Conservation (phyloP, 2,329 filamentous ascomycete species). For the Lachnellula subtilissima region DNA sequence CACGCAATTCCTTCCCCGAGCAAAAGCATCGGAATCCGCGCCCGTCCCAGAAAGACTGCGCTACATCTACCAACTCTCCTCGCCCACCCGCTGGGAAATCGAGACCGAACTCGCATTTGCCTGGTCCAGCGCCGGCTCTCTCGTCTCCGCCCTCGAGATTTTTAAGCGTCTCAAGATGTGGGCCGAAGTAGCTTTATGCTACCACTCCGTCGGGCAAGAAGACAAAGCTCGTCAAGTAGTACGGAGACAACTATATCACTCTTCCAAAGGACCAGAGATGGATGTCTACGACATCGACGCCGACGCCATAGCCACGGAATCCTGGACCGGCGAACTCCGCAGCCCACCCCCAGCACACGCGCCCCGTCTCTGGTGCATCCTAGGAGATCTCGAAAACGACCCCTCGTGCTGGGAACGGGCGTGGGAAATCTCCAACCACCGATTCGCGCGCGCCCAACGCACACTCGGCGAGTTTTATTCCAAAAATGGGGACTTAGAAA, state of each 20-base stretch:
- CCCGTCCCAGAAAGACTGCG: conserved; percentile 69
- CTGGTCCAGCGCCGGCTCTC: conserved; percentile 85
- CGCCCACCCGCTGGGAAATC: conserved; percentile 87
- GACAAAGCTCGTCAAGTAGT: conserved; percentile 76
- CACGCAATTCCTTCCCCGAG: conserved; percentile 75
- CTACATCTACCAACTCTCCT: conserved; percentile 78
- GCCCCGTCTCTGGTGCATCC: conserved; percentile 83
- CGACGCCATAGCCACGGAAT: conserved; percentile 52
- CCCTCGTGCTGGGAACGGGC: conserved; percentile 74
- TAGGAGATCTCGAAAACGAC: conserved; percentile 81
- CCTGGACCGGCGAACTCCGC: conserved; percentile 58
- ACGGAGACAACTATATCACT: conserved; percentile 72
- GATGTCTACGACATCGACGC: conserved; percentile 43
- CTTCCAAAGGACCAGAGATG: conserved; percentile 41
- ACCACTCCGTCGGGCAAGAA: conserved; percentile 54
- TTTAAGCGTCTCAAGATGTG: conserved; percentile 91
- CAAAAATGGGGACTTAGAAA: conserved; percentile 56
- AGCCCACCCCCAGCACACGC: conserved; percentile 73
- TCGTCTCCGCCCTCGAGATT: conserved; percentile 88
- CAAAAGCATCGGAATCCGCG: conserved; percentile 72
- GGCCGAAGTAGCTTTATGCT: conserved; percentile 88
- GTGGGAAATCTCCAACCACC: conserved; percentile 76
- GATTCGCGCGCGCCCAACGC: conserved; percentile 82
- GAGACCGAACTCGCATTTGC: conserved; percentile 88
- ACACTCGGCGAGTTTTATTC: conserved; percentile 79